Percentiles rank a stretch among this genome's conserved stretches.
Conservation (phyloP, 2,329 filamentous ascomycete genomes). For the Aplosporella prunicola region DNA sequence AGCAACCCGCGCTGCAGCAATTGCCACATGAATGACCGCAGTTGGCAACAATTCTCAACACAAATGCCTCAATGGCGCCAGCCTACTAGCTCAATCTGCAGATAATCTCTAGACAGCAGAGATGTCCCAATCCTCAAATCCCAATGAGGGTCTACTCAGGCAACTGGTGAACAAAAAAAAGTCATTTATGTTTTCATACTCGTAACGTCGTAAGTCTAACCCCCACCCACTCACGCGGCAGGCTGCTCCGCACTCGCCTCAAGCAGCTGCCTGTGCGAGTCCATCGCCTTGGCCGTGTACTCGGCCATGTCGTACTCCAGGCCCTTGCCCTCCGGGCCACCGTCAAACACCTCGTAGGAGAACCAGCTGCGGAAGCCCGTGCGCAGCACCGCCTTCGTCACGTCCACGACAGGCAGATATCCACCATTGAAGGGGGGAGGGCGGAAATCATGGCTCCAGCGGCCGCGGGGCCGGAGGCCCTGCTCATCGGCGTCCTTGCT, state of each 20-base stretch:
- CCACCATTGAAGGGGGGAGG: slow-evolving; percentile 62
- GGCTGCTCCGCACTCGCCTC: too few relatives aligned
- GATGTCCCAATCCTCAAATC: slow-evolving; percentile 28
- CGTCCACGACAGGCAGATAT: slow-evolving; percentile 58
- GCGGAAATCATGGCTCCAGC: slow-evolving; percentile 64
- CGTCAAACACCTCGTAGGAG: slow-evolving; percentile 62
- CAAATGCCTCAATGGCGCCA: slow-evolving; percentile 5
- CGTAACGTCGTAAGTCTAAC: too few relatives aligned
- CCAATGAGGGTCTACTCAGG: too few relatives aligned
- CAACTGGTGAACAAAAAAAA: too few relatives aligned
- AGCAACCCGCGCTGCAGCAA: slow-evolving; percentile 4
- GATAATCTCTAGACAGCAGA: slow-evolving; percentile 33
- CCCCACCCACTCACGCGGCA: too few relatives aligned
- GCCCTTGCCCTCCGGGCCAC: slow-evolving; percentile 44
- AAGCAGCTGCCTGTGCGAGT: slow-evolving; percentile 34
- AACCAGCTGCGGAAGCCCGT: slow-evolving; percentile 62
- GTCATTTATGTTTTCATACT: too few relatives aligned
- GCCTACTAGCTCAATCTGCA: slow-evolving; percentile 12
- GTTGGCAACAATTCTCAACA: slow-evolving; percentile 25
- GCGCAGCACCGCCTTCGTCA: slow-evolving; percentile 54
- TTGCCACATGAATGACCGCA: slow-evolving; percentile 31
- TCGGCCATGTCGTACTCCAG: slow-evolving; percentile 41
- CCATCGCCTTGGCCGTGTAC: slow-evolving; percentile 45
- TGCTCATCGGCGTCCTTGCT: slow-evolving; percentile 38
- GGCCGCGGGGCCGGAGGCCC: slow-evolving; percentile 50